Conservation (phyloP, 2,329 filamentous ascomycete genomes). For the Pestalotiopsis sp. region DNA sequence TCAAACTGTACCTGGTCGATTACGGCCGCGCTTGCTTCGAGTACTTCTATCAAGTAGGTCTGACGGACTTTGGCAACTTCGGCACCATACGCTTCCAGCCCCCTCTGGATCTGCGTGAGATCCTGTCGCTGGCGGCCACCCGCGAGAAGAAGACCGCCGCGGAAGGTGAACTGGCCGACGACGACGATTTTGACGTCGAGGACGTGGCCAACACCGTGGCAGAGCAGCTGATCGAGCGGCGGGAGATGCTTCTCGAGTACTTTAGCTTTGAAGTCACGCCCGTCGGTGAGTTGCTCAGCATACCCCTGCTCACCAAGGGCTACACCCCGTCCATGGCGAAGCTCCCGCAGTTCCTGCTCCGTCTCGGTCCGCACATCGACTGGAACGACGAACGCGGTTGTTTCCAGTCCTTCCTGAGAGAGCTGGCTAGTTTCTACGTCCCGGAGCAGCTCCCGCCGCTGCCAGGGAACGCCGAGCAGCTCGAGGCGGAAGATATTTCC, state of each 20-base stretch:
- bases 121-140: slow-evolving; percentile 75
- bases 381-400: slow-evolving; percentile 86
- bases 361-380: slow-evolving; percentile 84
- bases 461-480: slow-evolving; percentile 29
- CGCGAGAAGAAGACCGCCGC: slow-evolving; percentile 61
- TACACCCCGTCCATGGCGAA: slow-evolving; percentile 88
- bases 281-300: slow-evolving; percentile 73
- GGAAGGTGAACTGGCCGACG: slow-evolving; percentile 32
- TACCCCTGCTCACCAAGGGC: slow-evolving; percentile 86
- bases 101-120: slow-evolving; percentile 68
- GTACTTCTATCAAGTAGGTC: slow-evolving; percentile 92
- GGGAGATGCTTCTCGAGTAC: slow-evolving; percentile 91
- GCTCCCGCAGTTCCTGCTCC: slow-evolving; percentile 83
- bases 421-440: slow-evolving; percentile 88
- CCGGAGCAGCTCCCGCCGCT: slow-evolving; percentile 76
- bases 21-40: slow-evolving; percentile 87
- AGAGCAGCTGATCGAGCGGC: slow-evolving; percentile 70
- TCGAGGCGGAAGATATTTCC: slow-evolving; percentile 44
- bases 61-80: slow-evolving; percentile 96
- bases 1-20: slow-evolving; percentile 90
- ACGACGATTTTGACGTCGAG: slow-evolving; percentile 66
- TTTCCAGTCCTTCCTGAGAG: slow-evolving; percentile 82
- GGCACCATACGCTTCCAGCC: slow-evolving; percentile 81
- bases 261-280: slow-evolving; percentile 84
- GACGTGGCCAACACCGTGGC: slow-evolving; percentile 69